phyloP scores from a whole-genome alignment of 768 basidiomycete genomes.

The Leccinum olivaceopallidum region DNA sequence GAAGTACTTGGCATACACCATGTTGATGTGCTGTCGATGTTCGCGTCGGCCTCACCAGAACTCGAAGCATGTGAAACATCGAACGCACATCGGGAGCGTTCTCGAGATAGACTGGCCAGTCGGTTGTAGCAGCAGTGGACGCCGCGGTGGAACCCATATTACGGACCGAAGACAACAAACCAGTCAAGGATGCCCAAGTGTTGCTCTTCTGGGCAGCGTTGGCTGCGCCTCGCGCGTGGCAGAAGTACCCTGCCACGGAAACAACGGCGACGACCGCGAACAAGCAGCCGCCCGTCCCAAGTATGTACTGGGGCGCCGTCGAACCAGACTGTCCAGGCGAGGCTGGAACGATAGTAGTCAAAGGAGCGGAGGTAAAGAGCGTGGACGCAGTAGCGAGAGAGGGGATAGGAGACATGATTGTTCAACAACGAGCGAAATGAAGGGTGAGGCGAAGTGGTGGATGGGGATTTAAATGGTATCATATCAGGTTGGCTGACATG shows the following conservation, averaged over 20 bases:
- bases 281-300: constrained; percentile 18
- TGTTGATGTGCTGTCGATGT: constrained; percentile 15
- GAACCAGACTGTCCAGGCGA: constrained; percentile 1
- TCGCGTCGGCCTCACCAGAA: background rate
- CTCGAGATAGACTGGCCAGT: constrained; percentile 12
- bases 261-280: constrained; percentile 16
- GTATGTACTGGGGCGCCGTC: constrained; percentile 1
- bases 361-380: constrained; percentile 4
- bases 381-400: constrained; percentile 12
- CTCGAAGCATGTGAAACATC: background rate
- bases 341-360: background rate
- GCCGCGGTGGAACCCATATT: background rate
- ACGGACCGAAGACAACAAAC: constrained; percentile 12
- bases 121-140: background rate
- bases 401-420: constrained; percentile 20
- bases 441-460: background rate
- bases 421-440: constrained; percentile 3
- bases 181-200: constrained; percentile 8
- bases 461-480: constrained; percentile 4
- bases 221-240: constrained; percentile 4
- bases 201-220: background rate
- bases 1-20: constrained; percentile 24
- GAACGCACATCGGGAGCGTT: constrained; percentile 10
- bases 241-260: constrained; percentile 18
- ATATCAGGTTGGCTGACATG: constrained; percentile 8